phyloP scores from a whole-genome alignment of 2,329 filamentous ascomycete genomes.

The Alternaria panax region DNA sequence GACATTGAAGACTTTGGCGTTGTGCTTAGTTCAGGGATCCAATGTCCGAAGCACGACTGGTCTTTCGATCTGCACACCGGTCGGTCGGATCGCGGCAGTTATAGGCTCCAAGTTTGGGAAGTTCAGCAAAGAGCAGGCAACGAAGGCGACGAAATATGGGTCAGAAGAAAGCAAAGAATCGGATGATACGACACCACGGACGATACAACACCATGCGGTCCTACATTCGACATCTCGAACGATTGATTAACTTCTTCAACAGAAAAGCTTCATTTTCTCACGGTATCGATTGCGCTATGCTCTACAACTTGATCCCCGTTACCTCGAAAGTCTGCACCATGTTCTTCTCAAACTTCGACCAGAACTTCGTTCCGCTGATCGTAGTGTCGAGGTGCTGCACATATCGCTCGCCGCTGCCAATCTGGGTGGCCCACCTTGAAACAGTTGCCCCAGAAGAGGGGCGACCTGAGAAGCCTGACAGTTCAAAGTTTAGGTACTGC shows the following conservation, averaged over 20 bases:
- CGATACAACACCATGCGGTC: background rate
- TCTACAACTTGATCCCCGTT: constrained; percentile 7
- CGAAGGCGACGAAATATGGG: constrained; percentile 34
- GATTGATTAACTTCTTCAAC: background rate
- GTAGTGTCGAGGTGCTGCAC: constrained; percentile 8
- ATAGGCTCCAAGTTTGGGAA: constrained; percentile 70
- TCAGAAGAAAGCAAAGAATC: constrained; percentile 45
- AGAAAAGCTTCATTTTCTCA: background rate
- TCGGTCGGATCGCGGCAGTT: constrained; percentile 66
- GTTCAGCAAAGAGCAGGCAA: constrained; percentile 56
- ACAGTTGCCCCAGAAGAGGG: constrained; percentile 5
- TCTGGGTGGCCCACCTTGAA: constrained; percentile 11
- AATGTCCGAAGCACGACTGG: constrained; percentile 75
- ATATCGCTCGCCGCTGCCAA: constrained; percentile 13
- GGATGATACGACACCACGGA: constrained; percentile 20
- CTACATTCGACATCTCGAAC: background rate
- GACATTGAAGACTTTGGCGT: constrained; percentile 78
- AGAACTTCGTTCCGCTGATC: constrained; percentile 9
- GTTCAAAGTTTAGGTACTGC: constrained; percentile 16
- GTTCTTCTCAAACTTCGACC: constrained; percentile 15
- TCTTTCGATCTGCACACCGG: constrained; percentile 74
- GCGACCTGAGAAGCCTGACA: constrained; percentile 9
- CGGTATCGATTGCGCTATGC: background rate
- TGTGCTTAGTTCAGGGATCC: constrained; percentile 67
- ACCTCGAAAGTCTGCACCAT: constrained; percentile 17